Evolutionary conservation across 208 protist species (phyloP).

Genomic region (Novymonas esmeraldas): DNA sequence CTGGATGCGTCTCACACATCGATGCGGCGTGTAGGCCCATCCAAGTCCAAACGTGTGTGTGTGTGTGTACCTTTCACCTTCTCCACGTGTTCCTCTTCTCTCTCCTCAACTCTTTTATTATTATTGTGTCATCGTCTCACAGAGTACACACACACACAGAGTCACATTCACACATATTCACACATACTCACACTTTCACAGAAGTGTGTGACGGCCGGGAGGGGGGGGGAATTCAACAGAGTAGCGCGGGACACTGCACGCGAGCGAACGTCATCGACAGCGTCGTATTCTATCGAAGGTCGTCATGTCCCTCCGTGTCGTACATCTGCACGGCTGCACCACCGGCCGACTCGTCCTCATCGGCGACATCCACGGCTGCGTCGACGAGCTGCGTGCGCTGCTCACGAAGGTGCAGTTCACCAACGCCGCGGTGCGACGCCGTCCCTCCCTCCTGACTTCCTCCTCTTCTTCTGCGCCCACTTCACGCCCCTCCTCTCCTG

Average conservation of each 20-base stretch:
- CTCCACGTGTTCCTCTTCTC: neutral
- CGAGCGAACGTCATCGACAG: neutral
- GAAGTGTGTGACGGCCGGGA: too few species aligned
- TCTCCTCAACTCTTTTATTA: neutral
- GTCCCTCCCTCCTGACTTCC: constrained; percentile 19
- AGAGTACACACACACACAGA: neutral
- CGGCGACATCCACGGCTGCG: constrained; percentile 84
- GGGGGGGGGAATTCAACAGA: too few species aligned
- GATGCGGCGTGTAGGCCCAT: too few species aligned
- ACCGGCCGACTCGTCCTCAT: constrained; percentile 61
- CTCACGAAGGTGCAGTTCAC: constrained; percentile 54
- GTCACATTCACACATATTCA: constrained; percentile 6
- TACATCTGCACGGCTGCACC: constrained; percentile 24
- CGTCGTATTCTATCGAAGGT: neutral
- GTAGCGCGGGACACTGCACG: too few species aligned
- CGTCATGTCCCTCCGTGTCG: constrained; percentile 23
- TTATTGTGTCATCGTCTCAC: too few species aligned
- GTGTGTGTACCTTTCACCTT: neutral
- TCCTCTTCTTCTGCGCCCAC: constrained; percentile 1
- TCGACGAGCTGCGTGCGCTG: constrained; percentile 48
- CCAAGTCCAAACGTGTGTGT: too few species aligned
- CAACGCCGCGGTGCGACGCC: constrained; percentile 18
- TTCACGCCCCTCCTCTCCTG: neutral
- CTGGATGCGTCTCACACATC: too few species aligned
- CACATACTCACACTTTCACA: neutral